A percentile compares a stretch with the other conserved stretches of the same genome.
Evolutionary conservation across 2,329 filamentous ascomycete genomes (phyloP).

Genomic region (Amauroascus niger): DNA sequence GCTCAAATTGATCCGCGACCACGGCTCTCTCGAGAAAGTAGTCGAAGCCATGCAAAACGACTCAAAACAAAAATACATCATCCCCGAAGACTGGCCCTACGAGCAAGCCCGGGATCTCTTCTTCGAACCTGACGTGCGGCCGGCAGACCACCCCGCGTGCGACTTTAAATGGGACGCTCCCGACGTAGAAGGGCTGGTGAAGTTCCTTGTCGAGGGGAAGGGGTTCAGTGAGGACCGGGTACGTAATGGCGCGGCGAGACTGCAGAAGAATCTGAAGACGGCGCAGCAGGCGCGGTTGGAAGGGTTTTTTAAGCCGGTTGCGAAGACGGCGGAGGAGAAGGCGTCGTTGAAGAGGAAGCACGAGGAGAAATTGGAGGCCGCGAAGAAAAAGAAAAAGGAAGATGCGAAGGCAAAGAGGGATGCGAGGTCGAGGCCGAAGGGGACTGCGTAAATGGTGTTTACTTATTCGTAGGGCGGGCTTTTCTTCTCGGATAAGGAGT

Average conservation of each 20-base stretch:
- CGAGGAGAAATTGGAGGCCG: conserved; percentile 81
- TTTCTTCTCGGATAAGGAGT: neutral
- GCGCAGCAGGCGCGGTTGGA: conserved; percentile 85
- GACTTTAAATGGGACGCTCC: conserved; percentile 98
- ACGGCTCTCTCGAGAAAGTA: conserved; percentile 77
- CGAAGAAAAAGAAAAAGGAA: conserved; percentile 90
- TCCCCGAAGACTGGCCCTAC: conserved; percentile 97
- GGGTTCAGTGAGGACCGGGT: conserved; percentile 95
- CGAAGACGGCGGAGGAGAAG: conserved; percentile 80
- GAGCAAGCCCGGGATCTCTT: conserved; percentile 85
- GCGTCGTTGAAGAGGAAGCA: conserved; percentile 81
- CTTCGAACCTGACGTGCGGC: conserved; percentile 76
- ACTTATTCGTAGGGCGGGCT: too few relatives aligned
- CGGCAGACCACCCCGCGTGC: conserved; percentile 73
- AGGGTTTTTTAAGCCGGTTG: conserved; percentile 91
- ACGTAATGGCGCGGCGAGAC: conserved; percentile 61
- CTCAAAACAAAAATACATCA: conserved; percentile 64
- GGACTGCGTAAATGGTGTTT: conserved; percentile 38
- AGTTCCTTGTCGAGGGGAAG: conserved; percentile 87
- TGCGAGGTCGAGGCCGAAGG: conserved; percentile 75
- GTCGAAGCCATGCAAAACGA: conserved; percentile 70
- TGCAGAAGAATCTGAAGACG: conserved; percentile 84
- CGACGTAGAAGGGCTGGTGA: conserved; percentile 77
- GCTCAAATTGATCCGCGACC: conserved; percentile 85
- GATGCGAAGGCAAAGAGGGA: conserved; percentile 94